Evolutionary conservation across 2,329 filamentous ascomycete genomes (phyloP).

Genomic region (Colletotrichum incanum): DNA sequence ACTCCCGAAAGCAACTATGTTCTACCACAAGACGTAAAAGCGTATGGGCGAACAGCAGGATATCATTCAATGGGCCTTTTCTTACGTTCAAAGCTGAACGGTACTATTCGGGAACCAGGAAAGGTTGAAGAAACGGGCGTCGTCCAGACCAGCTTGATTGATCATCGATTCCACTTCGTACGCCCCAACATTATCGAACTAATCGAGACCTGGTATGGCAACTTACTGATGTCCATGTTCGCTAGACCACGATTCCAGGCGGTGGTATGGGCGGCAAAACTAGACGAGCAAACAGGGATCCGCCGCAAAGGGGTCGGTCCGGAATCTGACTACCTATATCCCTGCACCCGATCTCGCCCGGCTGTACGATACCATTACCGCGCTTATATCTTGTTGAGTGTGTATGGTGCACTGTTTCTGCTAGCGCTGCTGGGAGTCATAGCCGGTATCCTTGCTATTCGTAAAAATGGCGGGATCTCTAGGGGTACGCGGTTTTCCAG

Average conservation of each 20-base stretch:
- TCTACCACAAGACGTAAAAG: conserved; percentile 43
- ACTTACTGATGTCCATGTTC: too few species aligned
- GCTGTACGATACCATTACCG: conserved; percentile 50
- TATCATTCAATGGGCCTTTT: conserved; percentile 51
- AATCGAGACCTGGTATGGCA: too few species aligned
- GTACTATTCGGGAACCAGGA: conserved; percentile 43
- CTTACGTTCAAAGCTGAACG: not conserved
- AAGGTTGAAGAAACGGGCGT: not conserved
- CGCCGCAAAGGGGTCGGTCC: not conserved
- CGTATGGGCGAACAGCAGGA: conserved; percentile 49
- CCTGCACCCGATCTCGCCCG: conserved; percentile 48
- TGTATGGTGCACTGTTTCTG: conserved; percentile 51
- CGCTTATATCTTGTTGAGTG: conserved; percentile 50
- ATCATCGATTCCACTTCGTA: too few species aligned
- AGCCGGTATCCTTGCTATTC: conserved; percentile 50
- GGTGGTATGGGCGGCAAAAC: too few species aligned
- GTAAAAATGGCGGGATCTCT: conserved; percentile 49
- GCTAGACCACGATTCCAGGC: too few species aligned
- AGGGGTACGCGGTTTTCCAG: conserved; percentile 54
- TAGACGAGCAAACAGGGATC: too few species aligned
- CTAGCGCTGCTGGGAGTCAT: conserved; percentile 47
- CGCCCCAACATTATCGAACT: too few species aligned
- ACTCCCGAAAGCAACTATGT: conserved; percentile 48
- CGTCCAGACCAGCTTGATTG: too few species aligned
- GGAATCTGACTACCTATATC: conserved; percentile 40